Percentiles rank a stretch among this genome's conserved stretches.
These are phyloP conservation scores for Leccinum subtestaceum DNA, from an alignment of 768 basidiomycete genomes.

Conservation along the genomic window DNA sequence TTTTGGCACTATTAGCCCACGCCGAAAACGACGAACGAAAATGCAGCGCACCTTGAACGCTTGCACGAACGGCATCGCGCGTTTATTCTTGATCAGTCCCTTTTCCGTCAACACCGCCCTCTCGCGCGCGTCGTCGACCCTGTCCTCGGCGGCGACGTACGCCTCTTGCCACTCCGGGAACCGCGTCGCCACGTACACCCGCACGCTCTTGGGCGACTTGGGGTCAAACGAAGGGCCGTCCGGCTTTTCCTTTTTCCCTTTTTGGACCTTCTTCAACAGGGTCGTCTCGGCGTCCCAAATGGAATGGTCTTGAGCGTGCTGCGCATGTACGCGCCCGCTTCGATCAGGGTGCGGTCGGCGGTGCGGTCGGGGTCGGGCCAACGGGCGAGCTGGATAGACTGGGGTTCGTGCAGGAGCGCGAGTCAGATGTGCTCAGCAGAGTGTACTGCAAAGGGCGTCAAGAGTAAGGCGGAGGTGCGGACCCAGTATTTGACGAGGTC, in stretches of 20 bases:
- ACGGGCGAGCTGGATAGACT: too few species aligned
- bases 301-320: slow-evolving; percentile 83
- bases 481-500: slow-evolving; percentile 63
- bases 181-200: slow-evolving; percentile 84
- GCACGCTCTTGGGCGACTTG: slow-evolving; percentile 77
- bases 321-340: slow-evolving; percentile 84
- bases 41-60: slow-evolving; percentile 38
- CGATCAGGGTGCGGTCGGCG: slow-evolving; percentile 64
- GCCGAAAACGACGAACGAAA: slow-evolving; percentile 36
- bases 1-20: background rate
- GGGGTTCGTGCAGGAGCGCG: too few species aligned
- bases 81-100: slow-evolving; percentile 69
- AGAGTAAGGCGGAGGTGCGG: slow-evolving; percentile 71
- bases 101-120: slow-evolving; percentile 60
- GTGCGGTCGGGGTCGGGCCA: slow-evolving; percentile 43
- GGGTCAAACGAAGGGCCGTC: slow-evolving; percentile 67
- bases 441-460: slow-evolving; percentile 89
- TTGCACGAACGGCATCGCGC: too few species aligned
- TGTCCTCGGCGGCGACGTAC: slow-evolving; percentile 21
- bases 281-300: slow-evolving; percentile 75
- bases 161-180: slow-evolving; percentile 95
- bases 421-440: slow-evolving; percentile 68
- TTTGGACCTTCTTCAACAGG: slow-evolving; percentile 75
- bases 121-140: slow-evolving; percentile 82
- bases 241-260: slow-evolving; percentile 62